These are phyloP conservation scores for Pilatotrama ljubarskyi DNA, from an alignment of 768 basidiomycete genomes.

Conservation along the genomic window DNA sequence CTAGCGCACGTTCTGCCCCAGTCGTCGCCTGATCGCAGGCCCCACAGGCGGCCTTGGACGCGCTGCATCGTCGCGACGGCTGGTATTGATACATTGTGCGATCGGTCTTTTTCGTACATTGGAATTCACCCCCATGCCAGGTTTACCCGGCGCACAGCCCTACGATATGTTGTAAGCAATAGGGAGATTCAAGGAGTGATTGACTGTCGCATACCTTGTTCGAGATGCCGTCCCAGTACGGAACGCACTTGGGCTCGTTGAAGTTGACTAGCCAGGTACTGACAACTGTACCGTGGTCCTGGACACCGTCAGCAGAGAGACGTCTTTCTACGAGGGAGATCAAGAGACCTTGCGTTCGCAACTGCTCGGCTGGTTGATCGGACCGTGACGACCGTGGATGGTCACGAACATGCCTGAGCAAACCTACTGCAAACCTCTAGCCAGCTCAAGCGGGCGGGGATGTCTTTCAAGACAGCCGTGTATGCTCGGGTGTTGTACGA, in stretches of 20 bases:
- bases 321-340: background rate
- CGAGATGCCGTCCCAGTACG: slow-evolving; percentile 16
- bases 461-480: slow-evolving; percentile 2
- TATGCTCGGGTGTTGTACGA: slow-evolving; percentile 13
- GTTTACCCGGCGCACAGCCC: background rate
- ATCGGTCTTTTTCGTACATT: slow-evolving; percentile 14
- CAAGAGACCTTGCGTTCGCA: slow-evolving; percentile 2
- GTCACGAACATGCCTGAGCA: slow-evolving; percentile 7
- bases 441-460: no score
- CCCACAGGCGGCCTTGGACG: background rate
- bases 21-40: slow-evolving; percentile 23
- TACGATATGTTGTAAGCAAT: background rate
- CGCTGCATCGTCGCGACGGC: no score
- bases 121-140: slow-evolving; percentile 2
- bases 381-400: slow-evolving; percentile 4
- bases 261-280: slow-evolving; percentile 11
- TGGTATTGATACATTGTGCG: no score
- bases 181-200: no score
- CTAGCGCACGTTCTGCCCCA: slow-evolving; percentile 24
- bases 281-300: background rate
- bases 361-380: background rate
- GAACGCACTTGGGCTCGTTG: slow-evolving; percentile 14
- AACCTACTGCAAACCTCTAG: background rate
- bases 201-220: slow-evolving; percentile 7
- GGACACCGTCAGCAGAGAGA: no score